Evolutionary conservation across 106 monocot genomes (phyloP).

Genomic region (Allium fistulosum): DNA sequence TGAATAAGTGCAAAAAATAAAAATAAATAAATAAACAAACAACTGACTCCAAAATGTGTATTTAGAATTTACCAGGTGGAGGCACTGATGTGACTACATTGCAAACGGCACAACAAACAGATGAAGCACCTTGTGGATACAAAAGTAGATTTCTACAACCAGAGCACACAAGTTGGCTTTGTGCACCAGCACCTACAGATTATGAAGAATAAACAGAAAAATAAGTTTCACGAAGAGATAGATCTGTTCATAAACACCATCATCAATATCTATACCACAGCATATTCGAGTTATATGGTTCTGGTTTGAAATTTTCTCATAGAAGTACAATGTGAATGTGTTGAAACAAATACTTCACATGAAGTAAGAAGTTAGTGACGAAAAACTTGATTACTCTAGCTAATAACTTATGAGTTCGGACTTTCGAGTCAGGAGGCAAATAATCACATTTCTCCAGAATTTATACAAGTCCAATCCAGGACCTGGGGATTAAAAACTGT

Average conservation of each 20-base stretch:
- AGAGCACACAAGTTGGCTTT: conserved; percentile 81
- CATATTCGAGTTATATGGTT: no score
- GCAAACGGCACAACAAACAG: conserved; percentile 82
- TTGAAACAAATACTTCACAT: background rate
- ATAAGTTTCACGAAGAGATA: background rate
- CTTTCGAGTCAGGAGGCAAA: background rate
- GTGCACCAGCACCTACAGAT: conserved; percentile 15
- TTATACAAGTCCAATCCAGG: no score
- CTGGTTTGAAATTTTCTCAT: background rate
- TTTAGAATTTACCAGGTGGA: conserved; percentile 45
- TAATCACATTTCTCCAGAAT: background rate
- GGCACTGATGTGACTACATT: conserved; percentile 66
- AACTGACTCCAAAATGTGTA: background rate
- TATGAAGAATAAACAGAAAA: background rate
- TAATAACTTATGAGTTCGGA: background rate
- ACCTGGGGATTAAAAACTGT: no score
- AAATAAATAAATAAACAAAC: no score
- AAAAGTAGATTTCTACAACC: conserved; percentile 80
- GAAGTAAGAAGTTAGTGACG: background rate
- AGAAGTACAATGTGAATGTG: background rate
- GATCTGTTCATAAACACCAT: no score
- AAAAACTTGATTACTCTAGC: background rate
- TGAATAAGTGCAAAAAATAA: no score
- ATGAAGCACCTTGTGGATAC: conserved; percentile 72
- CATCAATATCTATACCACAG: no score